Evolutionary conservation across 208 protist genomes (phyloP), one percentile per base, ranked within the genome.

Genomic region (Leishmania aethiopica): DNA sequence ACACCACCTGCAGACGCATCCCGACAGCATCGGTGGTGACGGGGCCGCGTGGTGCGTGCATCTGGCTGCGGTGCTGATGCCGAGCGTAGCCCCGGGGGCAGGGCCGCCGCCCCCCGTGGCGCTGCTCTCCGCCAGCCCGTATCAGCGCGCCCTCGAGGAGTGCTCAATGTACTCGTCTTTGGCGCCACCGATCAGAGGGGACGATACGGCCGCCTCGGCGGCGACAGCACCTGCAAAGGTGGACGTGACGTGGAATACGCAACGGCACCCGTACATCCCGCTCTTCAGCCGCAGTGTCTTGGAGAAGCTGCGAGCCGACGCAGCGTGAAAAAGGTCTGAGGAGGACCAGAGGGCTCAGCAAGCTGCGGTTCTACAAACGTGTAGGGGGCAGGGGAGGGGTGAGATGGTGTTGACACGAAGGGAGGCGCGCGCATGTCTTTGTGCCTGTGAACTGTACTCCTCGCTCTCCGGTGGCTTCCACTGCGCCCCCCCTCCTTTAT

Each of bases 221-320:
- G n/a, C 2, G 35, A 59, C 28, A 55, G 45, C 35, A 4, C 78
- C 47, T 13, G 66, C 51, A 32, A 82, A 42, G 64, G 59, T 67
- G 70, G 86, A 89, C 59, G 85, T 96, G 28, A 62, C 73, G 25
- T 97, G 92, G 92, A 97, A 97, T 67, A 91, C 88, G 19, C 88
- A 92, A 80, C 89, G 90, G 59, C 94, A 97, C 77, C 86, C 82
- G 60, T 92, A 93, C 78, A 85, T 93, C n/a, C 82, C 92, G 11
- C 86, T 97, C 47, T 91, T 97, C 77, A 78, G 85, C 25, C 88
- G 90, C n/a, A 87, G 92, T 19, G 47, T 89, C 55, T 71, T 96
- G 62, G 89, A 92, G 81, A 83, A 84, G 40, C 78, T 96, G 73
- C 77, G 77, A 22, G 60, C 75, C 1, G 60, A 62, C 69, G 75